phyloP scores from a whole-genome alignment of 345 rosid genomes.

The Salix suchowensis region DNA sequence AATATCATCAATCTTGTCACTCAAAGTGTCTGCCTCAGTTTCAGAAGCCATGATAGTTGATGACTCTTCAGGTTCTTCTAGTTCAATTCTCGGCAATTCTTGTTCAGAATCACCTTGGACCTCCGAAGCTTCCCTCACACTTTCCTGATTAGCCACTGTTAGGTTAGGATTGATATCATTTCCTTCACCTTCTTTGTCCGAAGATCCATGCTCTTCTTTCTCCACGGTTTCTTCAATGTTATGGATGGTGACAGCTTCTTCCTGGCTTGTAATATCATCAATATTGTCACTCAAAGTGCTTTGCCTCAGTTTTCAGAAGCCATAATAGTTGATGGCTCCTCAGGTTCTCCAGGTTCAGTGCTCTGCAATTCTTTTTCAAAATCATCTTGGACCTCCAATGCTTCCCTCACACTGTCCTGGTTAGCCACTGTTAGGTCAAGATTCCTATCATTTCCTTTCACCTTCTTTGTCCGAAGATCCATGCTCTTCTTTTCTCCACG shows the following conservation, averaged over 20 bases:
- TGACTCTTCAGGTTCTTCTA: constrained; percentile 6
- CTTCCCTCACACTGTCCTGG: not conserved
- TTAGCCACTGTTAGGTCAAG: not conserved
- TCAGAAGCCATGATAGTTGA: not conserved
- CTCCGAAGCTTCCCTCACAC: not conserved
- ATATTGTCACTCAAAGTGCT: not conserved
- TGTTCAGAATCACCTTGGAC: no score
- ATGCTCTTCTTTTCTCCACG: not conserved
- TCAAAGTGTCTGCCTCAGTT: not conserved
- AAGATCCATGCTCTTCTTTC: not conserved
- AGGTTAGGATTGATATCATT: not conserved
- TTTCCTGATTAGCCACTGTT: not conserved
- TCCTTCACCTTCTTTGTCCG: not conserved
- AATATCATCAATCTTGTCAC: not conserved
- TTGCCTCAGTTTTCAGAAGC: constrained; percentile 1
- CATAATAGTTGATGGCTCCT: not conserved
- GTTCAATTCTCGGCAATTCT: not conserved
- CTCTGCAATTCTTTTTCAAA: not conserved
- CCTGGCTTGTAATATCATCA: not conserved
- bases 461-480: not conserved
- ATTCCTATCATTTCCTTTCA: not conserved
- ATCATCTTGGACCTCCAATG: not conserved
- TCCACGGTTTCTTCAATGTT: constrained; percentile 2
- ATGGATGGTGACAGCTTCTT: constrained; percentile 5
- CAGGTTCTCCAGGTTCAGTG: constrained; percentile 7